These are phyloP conservation scores for Microbotryum scabiosae DNA, from an alignment of 1,284 basidiomycete genomes.

Conservation along the genomic window DNA sequence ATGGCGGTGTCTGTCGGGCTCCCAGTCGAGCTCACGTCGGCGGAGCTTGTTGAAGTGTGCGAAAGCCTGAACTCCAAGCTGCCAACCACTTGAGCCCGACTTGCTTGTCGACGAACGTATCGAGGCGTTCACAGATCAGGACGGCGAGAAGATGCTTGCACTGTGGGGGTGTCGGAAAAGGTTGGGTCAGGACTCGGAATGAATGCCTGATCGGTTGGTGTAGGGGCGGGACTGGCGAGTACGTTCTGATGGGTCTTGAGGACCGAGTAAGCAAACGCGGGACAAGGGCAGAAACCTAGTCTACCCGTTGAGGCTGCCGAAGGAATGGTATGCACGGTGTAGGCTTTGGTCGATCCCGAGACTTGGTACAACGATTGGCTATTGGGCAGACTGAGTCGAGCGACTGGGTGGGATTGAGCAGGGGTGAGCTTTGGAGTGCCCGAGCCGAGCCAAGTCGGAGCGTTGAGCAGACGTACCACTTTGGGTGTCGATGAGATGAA, in stretches of 20 bases:
- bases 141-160: slow-evolving; percentile 28
- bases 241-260: neutral
- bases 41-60: neutral
- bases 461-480: neutral
- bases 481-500: slow-evolving; percentile 22
- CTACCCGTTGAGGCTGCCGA: neutral
- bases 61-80: neutral
- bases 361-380: slow-evolving; percentile 21
- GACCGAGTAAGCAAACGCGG: slow-evolving; percentile 11
- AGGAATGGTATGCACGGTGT: slow-evolving; percentile 9
- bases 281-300: slow-evolving; percentile 24
- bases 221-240: slow-evolving; percentile 2
- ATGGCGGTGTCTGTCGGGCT: neutral
- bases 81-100: slow-evolving; percentile 19
- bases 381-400: slow-evolving; percentile 8
- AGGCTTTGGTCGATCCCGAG: neutral
- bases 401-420: neutral
- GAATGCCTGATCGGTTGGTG: no score
- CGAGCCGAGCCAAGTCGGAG: no score
- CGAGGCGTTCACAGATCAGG: slow-evolving; percentile 1
- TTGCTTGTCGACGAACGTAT: slow-evolving; percentile 8
- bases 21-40: neutral
- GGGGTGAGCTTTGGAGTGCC: neutral
- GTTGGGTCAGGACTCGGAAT: neutral
- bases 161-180: neutral